A percentile compares a stretch with the other conserved stretches of the same genome.
Conservation (phyloP, 768 basidiomycete genomes). For the Amanita brunnescens region DNA sequence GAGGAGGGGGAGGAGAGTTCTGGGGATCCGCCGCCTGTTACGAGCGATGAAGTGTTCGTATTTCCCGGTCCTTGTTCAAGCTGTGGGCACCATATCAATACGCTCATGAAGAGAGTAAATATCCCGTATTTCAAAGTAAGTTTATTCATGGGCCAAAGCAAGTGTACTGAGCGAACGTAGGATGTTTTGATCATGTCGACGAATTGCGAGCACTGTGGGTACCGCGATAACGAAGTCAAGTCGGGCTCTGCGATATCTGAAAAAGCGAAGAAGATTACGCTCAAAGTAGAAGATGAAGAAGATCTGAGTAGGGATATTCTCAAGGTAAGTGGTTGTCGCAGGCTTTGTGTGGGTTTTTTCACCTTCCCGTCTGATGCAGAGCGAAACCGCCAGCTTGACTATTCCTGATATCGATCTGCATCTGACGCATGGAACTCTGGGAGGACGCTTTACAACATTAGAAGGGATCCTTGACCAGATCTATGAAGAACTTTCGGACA, state of each 20-base stretch:
- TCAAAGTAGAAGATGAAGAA: constrained; percentile 88
- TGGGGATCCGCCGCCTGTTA: constrained; percentile 28
- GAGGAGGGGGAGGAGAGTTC: constrained; percentile 15
- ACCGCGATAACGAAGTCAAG: constrained; percentile 97
- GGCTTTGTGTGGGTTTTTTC: not conserved
- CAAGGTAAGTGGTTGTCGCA: constrained; percentile 45
- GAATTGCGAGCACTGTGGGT: constrained; percentile 92
- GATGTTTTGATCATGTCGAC: constrained; percentile 98
- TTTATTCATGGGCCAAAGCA: not conserved
- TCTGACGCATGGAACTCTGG: constrained; percentile 87
- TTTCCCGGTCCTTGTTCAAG: constrained; percentile 87
- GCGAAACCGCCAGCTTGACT: constrained; percentile 81
- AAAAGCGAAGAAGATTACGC: constrained; percentile 76
- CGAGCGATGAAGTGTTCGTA: constrained; percentile 80
- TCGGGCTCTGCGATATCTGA: constrained; percentile 85
- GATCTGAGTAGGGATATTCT: constrained; percentile 90
- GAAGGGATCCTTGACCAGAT: constrained; percentile 93
- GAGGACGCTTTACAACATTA: constrained; percentile 94
- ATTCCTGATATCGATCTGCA: constrained; percentile 95
- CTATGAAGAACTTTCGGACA: constrained; percentile 89
- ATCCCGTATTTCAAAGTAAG: constrained; percentile 95
- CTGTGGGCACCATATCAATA: constrained; percentile 76
- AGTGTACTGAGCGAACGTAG: constrained; percentile 27
- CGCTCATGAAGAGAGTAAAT: constrained; percentile 90
- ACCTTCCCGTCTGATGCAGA: too few species aligned